phyloP scores from a whole-genome alignment of 495 filamentous ascomycete species.

The Lasiosphaeria miniovina region DNA sequence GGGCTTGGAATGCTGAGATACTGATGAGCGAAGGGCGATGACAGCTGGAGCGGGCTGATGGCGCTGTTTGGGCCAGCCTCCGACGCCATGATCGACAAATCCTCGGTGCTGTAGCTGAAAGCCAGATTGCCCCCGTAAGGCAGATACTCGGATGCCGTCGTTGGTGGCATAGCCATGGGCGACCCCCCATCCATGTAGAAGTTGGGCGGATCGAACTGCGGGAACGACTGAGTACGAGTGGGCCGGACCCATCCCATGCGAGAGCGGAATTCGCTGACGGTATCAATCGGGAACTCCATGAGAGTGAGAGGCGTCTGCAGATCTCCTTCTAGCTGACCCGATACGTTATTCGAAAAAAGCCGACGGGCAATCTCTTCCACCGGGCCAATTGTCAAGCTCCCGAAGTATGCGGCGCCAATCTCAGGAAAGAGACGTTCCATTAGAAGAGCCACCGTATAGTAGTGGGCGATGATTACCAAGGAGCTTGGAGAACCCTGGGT shows the following conservation, averaged over 20 bases:
- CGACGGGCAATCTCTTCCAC: conserved; percentile 75
- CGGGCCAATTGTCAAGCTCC: conserved; percentile 67
- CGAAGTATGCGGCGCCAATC: conserved; percentile 82
- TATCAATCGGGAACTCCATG: conserved; percentile 63
- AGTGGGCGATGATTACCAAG: conserved; percentile 81
- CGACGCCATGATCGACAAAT: conserved; percentile 42
- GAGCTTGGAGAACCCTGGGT: conserved; percentile 59
- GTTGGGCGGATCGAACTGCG: conserved; percentile 46
- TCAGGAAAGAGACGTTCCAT: conserved; percentile 91
- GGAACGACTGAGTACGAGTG: conserved; percentile 51
- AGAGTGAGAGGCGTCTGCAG: conserved; percentile 51
- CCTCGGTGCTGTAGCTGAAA: conserved; percentile 57
- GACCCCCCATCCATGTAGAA: conserved; percentile 43
- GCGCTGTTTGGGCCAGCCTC: conserved; percentile 38
- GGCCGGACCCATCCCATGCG: conserved; percentile 62
- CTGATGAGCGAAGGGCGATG: conserved; percentile 46
- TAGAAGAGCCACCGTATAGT: conserved; percentile 81
- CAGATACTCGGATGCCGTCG: conserved; percentile 35
- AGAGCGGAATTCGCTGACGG: conserved; percentile 56
- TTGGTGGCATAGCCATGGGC: conserved; percentile 34
- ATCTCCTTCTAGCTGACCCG: conserved; percentile 41
- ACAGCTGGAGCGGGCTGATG: conserved; percentile 49
- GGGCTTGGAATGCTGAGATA: conserved; percentile 57
- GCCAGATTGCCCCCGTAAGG: conserved; percentile 49
- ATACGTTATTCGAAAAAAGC: conserved; percentile 48